phyloP scores from a whole-genome alignment of 176 grass and related monocot genomes.

The Olyra latifolia region DNA sequence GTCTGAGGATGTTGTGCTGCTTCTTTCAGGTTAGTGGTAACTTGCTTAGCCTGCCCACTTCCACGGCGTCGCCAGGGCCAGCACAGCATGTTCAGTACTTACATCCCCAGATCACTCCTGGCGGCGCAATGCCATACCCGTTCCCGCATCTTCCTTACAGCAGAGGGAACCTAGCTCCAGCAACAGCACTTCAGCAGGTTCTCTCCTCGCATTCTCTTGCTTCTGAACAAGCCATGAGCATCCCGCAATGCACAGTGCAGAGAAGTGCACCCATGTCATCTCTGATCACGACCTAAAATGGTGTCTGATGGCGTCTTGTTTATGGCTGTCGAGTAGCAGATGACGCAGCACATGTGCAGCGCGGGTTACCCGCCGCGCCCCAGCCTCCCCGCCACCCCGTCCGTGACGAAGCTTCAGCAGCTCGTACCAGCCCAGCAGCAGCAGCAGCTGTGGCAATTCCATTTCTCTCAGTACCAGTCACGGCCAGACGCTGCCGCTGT shows the following conservation, averaged over 20 bases:
- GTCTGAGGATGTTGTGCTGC: not conserved
- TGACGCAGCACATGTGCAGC: constrained; percentile 49
- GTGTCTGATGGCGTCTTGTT: not conserved
- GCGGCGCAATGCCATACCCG: not conserved
- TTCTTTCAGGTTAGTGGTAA: constrained; percentile 33
- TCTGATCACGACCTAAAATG: not conserved
- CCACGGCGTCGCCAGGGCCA: not conserved
- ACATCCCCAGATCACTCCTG: constrained; percentile 26
- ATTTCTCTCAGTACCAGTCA: constrained; percentile 43
- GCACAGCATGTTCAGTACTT: constrained; percentile 45
- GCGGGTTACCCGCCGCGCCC: constrained; percentile 23
- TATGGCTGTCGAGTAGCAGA: not conserved
- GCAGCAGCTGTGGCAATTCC: constrained; percentile 51
- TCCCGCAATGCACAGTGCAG: not conserved
- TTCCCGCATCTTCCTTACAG: constrained; percentile 36
- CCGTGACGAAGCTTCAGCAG: constrained; percentile 38
- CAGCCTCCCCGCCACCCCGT: not conserved
- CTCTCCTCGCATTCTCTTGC: not conserved
- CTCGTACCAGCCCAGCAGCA: constrained; percentile 21
- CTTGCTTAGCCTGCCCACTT: constrained; percentile 27
- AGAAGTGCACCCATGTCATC: not conserved
- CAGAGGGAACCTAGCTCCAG: constrained; percentile 1
- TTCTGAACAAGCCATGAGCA: not conserved
- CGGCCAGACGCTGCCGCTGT: not conserved
- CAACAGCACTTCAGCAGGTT: constrained; percentile 41